Conservation (phyloP, 1,139 yeast species). For the Hemisphaericaspora xylofermentans region DNA sequence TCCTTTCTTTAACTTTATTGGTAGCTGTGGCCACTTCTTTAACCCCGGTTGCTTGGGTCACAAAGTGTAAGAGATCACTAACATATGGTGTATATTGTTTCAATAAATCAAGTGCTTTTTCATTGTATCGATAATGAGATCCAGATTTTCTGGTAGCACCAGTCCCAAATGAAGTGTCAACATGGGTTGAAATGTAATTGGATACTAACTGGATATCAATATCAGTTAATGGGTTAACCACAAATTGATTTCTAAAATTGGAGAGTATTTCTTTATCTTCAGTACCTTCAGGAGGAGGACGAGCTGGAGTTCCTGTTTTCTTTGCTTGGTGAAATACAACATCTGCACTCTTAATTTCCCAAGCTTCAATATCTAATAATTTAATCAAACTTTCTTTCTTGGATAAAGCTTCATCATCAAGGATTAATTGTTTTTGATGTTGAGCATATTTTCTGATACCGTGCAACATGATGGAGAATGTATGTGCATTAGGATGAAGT, state of each 20-base stretch:
- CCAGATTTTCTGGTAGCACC: slow-evolving; percentile 22
- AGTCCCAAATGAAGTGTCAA: slow-evolving; percentile 30
- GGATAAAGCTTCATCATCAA: slow-evolving; percentile 16
- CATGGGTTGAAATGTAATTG: slow-evolving; percentile 16
- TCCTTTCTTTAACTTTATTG: slow-evolving; percentile 9
- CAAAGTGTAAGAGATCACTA: slow-evolving; percentile 19
- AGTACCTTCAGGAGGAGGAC: slow-evolving; percentile 29
- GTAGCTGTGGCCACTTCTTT: slow-evolving; percentile 8
- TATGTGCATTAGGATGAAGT: slow-evolving; percentile 34
- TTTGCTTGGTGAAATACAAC: slow-evolving; percentile 28
- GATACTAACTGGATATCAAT: slow-evolving; percentile 20
- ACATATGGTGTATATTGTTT: slow-evolving; percentile 27
- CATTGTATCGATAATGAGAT: slow-evolving; percentile 32
- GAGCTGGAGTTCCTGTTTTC: slow-evolving; percentile 33
- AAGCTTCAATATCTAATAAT: slow-evolving; percentile 30
- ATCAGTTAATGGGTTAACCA: slow-evolving; percentile 20
- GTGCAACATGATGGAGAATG: slow-evolving; percentile 41
- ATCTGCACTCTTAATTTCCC: slow-evolving; percentile 29
- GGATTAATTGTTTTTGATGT: slow-evolving; percentile 18
- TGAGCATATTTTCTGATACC: slow-evolving; percentile 32
- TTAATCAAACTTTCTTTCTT: slow-evolving; percentile 21
- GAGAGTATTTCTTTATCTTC: slow-evolving; percentile 21
- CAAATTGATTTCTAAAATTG: slow-evolving; percentile 20
- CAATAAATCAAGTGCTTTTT: slow-evolving; percentile 13
- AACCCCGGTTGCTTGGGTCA: slow-evolving; percentile 10